These are phyloP conservation scores for Botrytis medusae DNA, from an alignment of 2,329 filamentous ascomycete genomes.

Conservation along the genomic window DNA sequence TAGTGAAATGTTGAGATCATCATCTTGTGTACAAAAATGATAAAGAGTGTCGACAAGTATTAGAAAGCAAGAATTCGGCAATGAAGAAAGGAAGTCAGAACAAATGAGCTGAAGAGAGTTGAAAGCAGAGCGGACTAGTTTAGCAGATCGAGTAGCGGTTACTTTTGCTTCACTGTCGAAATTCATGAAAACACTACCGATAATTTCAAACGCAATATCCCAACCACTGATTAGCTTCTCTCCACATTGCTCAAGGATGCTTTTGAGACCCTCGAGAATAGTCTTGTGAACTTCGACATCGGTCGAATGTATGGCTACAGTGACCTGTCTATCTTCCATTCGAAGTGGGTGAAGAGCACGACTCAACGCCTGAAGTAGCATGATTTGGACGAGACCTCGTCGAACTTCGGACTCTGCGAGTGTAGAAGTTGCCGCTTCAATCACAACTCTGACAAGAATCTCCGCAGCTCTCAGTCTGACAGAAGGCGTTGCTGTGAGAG, in stretches of 20 bases:
- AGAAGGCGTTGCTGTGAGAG: slow-evolving; percentile 48
- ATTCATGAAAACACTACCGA: slow-evolving; percentile 73
- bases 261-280: slow-evolving; percentile 76
- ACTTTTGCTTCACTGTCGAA: slow-evolving; percentile 27
- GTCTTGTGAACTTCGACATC: slow-evolving; percentile 80
- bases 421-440: slow-evolving; percentile 59
- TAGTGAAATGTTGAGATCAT: slow-evolving; percentile 92
- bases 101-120: slow-evolving; percentile 88
- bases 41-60: slow-evolving; percentile 84
- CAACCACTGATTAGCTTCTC: slow-evolving; percentile 82
- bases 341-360: slow-evolving; percentile 61
- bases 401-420: slow-evolving; percentile 51
- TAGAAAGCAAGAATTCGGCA: slow-evolving; percentile 69
- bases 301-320: slow-evolving; percentile 59
- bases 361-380: slow-evolving; percentile 66
- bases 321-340: slow-evolving; percentile 50
- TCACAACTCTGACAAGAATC: slow-evolving; percentile 57
- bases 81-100: slow-evolving; percentile 83
- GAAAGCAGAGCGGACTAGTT: slow-evolving; percentile 83
- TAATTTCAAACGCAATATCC: slow-evolving; percentile 81
- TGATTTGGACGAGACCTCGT: slow-evolving; percentile 65
- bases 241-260: slow-evolving; percentile 82
- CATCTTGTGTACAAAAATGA: slow-evolving; percentile 83
- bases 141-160: slow-evolving; percentile 59
- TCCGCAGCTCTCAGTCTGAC: slow-evolving; percentile 63